phyloP scores from a whole-genome alignment of 2,329 filamentous ascomycete genomes.

The Leptographium flavum region DNA sequence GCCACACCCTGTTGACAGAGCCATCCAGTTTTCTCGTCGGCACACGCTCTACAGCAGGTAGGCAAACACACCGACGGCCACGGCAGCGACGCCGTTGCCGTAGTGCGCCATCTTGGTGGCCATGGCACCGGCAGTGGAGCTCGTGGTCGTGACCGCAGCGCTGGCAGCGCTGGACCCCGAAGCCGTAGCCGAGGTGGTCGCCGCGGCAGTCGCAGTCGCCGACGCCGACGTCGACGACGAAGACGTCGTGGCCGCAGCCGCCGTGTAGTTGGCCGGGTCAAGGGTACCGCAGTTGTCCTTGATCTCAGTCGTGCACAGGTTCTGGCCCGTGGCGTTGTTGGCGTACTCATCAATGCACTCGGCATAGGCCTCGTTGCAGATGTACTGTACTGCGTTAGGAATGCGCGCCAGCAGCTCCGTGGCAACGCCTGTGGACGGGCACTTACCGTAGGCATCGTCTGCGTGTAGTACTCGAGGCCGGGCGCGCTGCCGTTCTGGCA shows the following conservation, averaged over 20 bases:
- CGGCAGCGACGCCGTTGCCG: slow-evolving; percentile 31
- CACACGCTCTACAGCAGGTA: slow-evolving; percentile 28
- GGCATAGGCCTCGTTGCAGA: slow-evolving; percentile 33
- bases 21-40: neutral
- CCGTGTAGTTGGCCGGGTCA: slow-evolving; percentile 17
- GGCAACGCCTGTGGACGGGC: too few relatives aligned
- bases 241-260: neutral
- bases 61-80: slow-evolving; percentile 37
- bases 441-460: slow-evolving; percentile 33
- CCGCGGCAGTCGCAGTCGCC: slow-evolving; percentile 11
- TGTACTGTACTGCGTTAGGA: slow-evolving; percentile 22
- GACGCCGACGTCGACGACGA: slow-evolving; percentile 7
- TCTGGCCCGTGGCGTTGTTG: slow-evolving; percentile 27
- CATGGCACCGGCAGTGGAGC: slow-evolving; percentile 13
- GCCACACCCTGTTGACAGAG: neutral
- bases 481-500: slow-evolving; percentile 35
- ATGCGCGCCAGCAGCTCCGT: neutral
- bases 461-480: slow-evolving; percentile 36
- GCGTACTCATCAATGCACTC: slow-evolving; percentile 31
- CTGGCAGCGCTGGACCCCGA: slow-evolving; percentile 7
- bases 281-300: slow-evolving; percentile 31
- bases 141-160: neutral
- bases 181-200: neutral
- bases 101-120: slow-evolving; percentile 19
- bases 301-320: slow-evolving; percentile 33